Percentiles rank a stretch among this genome's conserved stretches.
Evolutionary conservation across 192 early-diverging fungal genomes (phyloP).

Genomic region (Coemansia sp.): DNA sequence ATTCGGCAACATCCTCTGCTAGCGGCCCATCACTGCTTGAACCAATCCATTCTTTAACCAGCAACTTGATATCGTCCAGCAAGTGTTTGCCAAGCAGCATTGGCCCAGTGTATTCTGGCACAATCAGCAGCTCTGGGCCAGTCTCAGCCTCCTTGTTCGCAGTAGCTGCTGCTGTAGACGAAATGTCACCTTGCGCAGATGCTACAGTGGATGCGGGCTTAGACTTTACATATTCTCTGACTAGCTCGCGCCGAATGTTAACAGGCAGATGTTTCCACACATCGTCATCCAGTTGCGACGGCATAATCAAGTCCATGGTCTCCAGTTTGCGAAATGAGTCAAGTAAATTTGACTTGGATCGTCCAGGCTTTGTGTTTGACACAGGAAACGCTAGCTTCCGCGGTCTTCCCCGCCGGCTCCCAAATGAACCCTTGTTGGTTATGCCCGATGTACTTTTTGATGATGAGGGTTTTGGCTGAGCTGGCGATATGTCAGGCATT

Average conservation of each 20-base stretch:
- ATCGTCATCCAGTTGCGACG: slow-evolving; percentile 43
- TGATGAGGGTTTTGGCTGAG: not conserved
- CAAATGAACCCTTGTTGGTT: not conserved
- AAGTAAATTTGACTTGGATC: slow-evolving; percentile 20
- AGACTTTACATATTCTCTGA: slow-evolving; percentile 30
- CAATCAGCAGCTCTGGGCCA: not conserved
- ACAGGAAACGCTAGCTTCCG: slow-evolving; percentile 23
- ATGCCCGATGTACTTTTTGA: not conserved
- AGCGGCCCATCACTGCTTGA: slow-evolving; percentile 19
- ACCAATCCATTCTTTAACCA: slow-evolving; percentile 30
- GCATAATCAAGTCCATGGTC: slow-evolving; percentile 35
- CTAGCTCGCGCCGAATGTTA: slow-evolving; percentile 39
- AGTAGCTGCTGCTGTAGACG: not conserved
- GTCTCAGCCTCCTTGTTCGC: not conserved
- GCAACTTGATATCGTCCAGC: slow-evolving; percentile 14
- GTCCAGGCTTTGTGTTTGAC: not conserved
- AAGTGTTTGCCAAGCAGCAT: slow-evolving; percentile 23
- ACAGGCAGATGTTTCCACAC: slow-evolving; percentile 35
- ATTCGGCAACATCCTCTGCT: slow-evolving; percentile 29
- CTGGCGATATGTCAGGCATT: not conserved
- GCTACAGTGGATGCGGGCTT: slow-evolving; percentile 4
- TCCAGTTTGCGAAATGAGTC: slow-evolving; percentile 36
- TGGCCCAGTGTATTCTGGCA: slow-evolving; percentile 12
- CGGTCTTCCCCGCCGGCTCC: slow-evolving; percentile 23
- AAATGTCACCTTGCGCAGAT: not conserved